phyloP scores from a whole-genome alignment of 768 basidiomycete species.

The Macrolepiota fuliginosa region DNA sequence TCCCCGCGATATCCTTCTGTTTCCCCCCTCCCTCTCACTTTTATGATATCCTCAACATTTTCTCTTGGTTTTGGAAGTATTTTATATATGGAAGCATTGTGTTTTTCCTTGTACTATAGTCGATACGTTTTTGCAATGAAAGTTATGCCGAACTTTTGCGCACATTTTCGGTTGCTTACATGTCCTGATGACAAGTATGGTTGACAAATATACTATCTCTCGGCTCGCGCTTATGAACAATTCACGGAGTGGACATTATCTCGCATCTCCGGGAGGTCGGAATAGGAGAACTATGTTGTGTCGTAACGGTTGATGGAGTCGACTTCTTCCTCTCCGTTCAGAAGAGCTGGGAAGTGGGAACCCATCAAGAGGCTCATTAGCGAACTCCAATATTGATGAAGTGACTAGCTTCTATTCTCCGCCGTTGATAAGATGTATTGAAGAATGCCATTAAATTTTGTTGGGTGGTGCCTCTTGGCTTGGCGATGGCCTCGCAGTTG shows the following conservation, averaged over 20 bases:
- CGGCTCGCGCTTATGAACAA: no score
- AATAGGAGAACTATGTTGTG: neutral
- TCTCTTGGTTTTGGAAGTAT: neutral
- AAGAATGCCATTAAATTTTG: no score
- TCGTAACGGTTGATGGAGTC: no score
- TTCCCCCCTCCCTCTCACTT: neutral
- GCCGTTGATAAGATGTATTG: no score
- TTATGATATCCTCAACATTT: neutral
- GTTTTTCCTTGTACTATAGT: conserved; percentile 3
- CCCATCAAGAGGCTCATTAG: no score
- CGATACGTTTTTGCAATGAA: conserved; percentile 2
- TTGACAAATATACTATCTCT: no score
- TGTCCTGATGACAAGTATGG: neutral
- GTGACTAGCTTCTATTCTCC: no score
- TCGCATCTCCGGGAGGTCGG: neutral
- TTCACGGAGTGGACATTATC: neutral
- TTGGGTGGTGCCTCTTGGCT: no score
- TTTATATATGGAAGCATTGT: conserved; percentile 4
- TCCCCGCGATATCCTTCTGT: neutral
- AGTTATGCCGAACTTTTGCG: neutral
- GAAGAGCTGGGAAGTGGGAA: no score
- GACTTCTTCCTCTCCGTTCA: no score
- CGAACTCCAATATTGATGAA: no score
- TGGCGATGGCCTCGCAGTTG: no score
- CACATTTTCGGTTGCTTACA: neutral